phyloP scores from a whole-genome alignment of 495 filamentous ascomycete genomes.

The Aspergillus saccharolyticus region DNA sequence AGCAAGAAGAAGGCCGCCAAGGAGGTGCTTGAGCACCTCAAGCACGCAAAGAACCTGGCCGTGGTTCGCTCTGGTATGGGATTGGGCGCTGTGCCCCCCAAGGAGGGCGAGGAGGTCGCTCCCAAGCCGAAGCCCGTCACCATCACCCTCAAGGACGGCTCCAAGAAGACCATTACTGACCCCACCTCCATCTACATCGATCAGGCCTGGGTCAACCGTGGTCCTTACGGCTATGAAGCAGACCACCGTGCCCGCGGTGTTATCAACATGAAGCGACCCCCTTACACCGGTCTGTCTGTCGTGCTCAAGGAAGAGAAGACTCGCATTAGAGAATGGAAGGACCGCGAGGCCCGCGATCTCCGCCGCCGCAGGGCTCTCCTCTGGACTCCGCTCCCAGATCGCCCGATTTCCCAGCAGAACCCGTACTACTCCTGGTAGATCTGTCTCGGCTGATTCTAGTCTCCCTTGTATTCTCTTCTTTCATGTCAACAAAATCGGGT shows the following conservation, averaged over 20 bases:
- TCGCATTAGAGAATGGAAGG: conserved; percentile 68
- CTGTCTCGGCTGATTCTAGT: conserved; percentile 13
- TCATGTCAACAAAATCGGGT: not conserved
- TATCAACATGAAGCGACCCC: conserved; percentile 56
- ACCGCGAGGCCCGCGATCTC: conserved; percentile 70
- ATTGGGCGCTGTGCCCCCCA: conserved; percentile 41
- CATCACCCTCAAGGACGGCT: conserved; percentile 35
- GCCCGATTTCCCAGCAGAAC: conserved; percentile 57
- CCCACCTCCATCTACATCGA: conserved; percentile 75
- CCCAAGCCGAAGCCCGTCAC: conserved; percentile 34
- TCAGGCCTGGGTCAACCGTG: conserved; percentile 86
- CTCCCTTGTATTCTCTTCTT: conserved; percentile 16
- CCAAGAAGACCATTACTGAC: conserved; percentile 60
- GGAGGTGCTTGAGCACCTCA: conserved; percentile 71
- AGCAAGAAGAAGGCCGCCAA: conserved; percentile 87
- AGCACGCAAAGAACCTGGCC: conserved; percentile 71
- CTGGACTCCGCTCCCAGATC: conserved; percentile 81
- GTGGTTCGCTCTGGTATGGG: conserved; percentile 80
- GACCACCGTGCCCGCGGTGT: conserved; percentile 67
- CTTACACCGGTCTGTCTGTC: conserved; percentile 71
- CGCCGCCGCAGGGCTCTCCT: conserved; percentile 60
- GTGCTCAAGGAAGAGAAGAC: conserved; percentile 92
- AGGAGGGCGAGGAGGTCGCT: conserved; percentile 7
- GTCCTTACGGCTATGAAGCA: conserved; percentile 48
- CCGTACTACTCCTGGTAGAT: conserved; percentile 84